Evolutionary conservation across 1,284 basidiomycete species (phyloP).

Genomic region (Mycena sp.): DNA sequence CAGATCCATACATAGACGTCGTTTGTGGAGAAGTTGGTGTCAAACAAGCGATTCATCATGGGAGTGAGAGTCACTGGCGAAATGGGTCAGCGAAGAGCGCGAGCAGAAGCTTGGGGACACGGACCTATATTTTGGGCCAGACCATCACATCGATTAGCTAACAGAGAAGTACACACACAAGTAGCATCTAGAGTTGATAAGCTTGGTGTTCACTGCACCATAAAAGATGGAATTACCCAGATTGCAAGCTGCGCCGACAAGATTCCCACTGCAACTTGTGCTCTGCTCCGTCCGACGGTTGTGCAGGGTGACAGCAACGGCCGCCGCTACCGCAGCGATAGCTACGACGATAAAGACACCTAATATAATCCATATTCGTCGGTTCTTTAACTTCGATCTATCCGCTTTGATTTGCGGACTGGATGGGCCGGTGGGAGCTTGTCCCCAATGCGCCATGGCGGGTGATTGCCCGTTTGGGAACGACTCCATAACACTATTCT

Average conservation of each 20-base stretch:
- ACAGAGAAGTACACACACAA: constrained; percentile 63
- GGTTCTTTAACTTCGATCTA: constrained; percentile 34
- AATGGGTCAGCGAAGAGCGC: neutral
- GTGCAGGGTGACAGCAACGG: constrained; percentile 50
- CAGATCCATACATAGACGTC: constrained; percentile 60
- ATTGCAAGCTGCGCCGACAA: constrained; percentile 60
- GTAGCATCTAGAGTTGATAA: constrained; percentile 57
- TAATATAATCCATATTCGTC: constrained; percentile 41
- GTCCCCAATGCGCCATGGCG: neutral
- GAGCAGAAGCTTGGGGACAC: neutral
- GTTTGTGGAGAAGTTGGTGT: constrained; percentile 53
- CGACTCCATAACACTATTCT: constrained; percentile 20
- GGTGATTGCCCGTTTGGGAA: neutral
- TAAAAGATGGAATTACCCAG: constrained; percentile 53
- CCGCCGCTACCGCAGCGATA: constrained; percentile 49
- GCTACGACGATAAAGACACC: constrained; percentile 47
- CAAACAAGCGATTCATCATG: constrained; percentile 58
- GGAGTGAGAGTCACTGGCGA: constrained; percentile 48
- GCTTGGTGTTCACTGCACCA: neutral
- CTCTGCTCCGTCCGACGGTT: constrained; percentile 34
- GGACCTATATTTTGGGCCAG: constrained; percentile 61
- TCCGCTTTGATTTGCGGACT: constrained; percentile 18
- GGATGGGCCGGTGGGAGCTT: constrained; percentile 12
- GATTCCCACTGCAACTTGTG: constrained; percentile 49
- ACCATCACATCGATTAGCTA: constrained; percentile 56